Evolutionary conservation across 768 basidiomycete species (phyloP).

Genomic region (Strobilomyces dryophilus): DNA sequence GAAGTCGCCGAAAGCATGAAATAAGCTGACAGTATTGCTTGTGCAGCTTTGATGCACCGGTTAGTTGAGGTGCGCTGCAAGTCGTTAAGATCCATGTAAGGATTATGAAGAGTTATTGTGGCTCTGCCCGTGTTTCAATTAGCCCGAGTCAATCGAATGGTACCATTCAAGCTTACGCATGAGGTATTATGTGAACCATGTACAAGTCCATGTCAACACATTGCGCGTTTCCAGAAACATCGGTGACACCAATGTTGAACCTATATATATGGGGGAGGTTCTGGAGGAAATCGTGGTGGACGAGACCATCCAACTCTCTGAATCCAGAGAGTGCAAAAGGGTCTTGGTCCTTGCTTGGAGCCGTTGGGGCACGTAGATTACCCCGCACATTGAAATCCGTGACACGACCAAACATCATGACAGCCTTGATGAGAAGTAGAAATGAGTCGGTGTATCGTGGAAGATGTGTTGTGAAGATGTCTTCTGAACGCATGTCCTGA

Average conservation of each 20-base stretch:
- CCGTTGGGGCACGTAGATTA: conserved; percentile 61
- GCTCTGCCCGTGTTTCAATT: conserved; percentile 47
- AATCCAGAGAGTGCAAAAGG: conserved; percentile 69
- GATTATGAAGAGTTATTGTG: conserved; percentile 81
- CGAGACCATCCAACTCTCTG: conserved; percentile 62
- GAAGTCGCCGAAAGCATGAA: conserved; percentile 80
- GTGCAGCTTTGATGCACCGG: conserved; percentile 73
- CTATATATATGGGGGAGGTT: conserved; percentile 67
- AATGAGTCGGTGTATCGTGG: conserved; percentile 81
- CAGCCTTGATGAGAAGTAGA: conserved; percentile 72
- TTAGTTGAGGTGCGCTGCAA: conserved; percentile 57
- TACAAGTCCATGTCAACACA: conserved; percentile 79
- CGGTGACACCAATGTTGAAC: conserved; percentile 58
- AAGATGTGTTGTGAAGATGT: conserved; percentile 67
- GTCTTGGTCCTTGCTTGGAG: conserved; percentile 68
- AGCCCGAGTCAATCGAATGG: conserved; percentile 1
- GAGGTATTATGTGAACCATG: conserved; percentile 82
- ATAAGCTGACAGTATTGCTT: conserved; percentile 68
- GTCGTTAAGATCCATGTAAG: conserved; percentile 74
- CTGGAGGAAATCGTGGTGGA: conserved; percentile 62
- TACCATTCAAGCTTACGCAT: conserved; percentile 55
- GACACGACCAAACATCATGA: conserved; percentile 82
- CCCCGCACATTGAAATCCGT: conserved; percentile 82
- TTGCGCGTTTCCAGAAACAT: conserved; percentile 49
- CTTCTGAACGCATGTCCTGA: conserved; percentile 61